Evolutionary conservation across 768 basidiomycete species (phyloP).

Genomic region (Collybia nuda): DNA sequence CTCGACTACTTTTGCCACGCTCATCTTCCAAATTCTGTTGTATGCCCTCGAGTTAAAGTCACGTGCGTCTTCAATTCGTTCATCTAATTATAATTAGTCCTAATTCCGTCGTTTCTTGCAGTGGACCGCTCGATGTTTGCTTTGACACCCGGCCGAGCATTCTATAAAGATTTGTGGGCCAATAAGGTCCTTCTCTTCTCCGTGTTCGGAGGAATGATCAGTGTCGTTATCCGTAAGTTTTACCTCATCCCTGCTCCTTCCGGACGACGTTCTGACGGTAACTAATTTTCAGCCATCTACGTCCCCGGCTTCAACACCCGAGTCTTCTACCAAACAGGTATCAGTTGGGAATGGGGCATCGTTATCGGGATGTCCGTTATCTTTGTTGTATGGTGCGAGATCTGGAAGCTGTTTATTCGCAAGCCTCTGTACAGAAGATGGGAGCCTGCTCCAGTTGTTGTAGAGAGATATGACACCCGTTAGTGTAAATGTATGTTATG

Average conservation of each 20-base stretch:
- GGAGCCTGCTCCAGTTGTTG: slow-evolving; percentile 10
- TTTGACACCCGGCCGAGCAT: slow-evolving; percentile 30
- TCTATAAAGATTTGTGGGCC: slow-evolving; percentile 33
- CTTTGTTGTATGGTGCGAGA: slow-evolving; percentile 35
- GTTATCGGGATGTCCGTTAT: slow-evolving; percentile 33
- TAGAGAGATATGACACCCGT: no score
- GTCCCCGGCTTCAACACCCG: slow-evolving; percentile 34
- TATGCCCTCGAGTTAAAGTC: slow-evolving; percentile 37
- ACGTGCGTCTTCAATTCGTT: slow-evolving; percentile 20
- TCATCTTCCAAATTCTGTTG: slow-evolving; percentile 36
- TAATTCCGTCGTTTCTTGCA: slow-evolving; percentile 6
- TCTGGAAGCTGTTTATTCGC: slow-evolving; percentile 34
- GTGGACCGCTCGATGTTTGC: slow-evolving; percentile 38
- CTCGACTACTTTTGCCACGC: slow-evolving; percentile 35
- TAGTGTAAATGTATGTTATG: no score
- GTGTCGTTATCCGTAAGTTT: slow-evolving; percentile 35
- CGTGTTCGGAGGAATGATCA: slow-evolving; percentile 31
- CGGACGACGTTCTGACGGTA: background rate
- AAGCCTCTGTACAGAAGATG: slow-evolving; percentile 27
- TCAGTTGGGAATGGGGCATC: slow-evolving; percentile 40
- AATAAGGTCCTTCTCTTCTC: slow-evolving; percentile 36
- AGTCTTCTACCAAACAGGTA: slow-evolving; percentile 36
- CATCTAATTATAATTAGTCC: background rate
- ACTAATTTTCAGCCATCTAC: slow-evolving; percentile 29
- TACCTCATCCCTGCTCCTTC: background rate